Percentiles rank a stretch among this genome's conserved stretches.
phyloP scores from a whole-genome alignment of 441 rosid genomes.

The Pelargonium myrrhifolium region DNA sequence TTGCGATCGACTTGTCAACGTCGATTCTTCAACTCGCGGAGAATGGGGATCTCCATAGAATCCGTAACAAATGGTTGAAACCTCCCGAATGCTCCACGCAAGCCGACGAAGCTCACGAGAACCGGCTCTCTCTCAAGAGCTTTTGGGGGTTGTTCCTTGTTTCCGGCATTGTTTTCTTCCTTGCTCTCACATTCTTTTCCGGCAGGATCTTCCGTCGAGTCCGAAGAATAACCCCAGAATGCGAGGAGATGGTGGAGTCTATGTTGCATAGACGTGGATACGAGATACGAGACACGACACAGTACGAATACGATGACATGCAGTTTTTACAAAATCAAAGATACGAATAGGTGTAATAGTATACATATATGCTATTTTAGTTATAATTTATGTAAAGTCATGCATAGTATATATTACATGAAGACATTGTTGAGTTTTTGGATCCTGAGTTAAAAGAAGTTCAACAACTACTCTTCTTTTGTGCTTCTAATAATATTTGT shows the following conservation, averaged over 20 bases:
- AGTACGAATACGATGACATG: too few relatives aligned
- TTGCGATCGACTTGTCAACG: constrained; percentile 80
- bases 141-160: constrained; percentile 91
- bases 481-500: too few relatives aligned
- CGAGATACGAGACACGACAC: too few relatives aligned
- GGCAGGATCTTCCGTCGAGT: constrained; percentile 50
- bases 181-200: constrained; percentile 48
- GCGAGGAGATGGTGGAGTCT: constrained; percentile 27
- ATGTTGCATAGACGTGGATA: too few relatives aligned
- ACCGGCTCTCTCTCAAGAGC: constrained; percentile 54
- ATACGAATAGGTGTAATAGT: too few relatives aligned
- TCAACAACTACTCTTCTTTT: too few relatives aligned
- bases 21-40: constrained; percentile 82
- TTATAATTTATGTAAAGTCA: too few relatives aligned
- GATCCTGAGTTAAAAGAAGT: too few relatives aligned
- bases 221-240: constrained; percentile 44
- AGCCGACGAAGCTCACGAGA: constrained; percentile 28
- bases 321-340: too few relatives aligned
- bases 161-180: constrained; percentile 53
- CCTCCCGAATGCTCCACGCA: constrained; percentile 40
- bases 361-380: too few relatives aligned
- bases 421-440: too few relatives aligned
- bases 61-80: constrained; percentile 73
- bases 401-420: too few relatives aligned
- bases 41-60: constrained; percentile 71